Evolutionary conservation across 495 filamentous ascomycete genomes (phyloP).

Genomic region (Entonaema liquescens): DNA sequence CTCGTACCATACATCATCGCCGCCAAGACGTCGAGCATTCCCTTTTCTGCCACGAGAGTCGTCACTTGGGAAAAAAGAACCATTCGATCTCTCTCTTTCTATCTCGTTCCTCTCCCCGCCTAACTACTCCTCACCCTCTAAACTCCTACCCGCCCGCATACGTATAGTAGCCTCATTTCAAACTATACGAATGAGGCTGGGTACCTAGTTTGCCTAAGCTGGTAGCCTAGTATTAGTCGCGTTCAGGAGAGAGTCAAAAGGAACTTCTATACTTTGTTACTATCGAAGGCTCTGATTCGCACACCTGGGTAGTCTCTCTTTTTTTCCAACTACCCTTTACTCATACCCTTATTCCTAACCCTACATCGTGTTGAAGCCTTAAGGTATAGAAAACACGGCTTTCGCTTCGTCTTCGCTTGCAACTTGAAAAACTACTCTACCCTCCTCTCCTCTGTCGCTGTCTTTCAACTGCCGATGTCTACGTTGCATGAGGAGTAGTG

Average conservation of each 20-base stretch:
- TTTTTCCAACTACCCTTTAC: not conserved
- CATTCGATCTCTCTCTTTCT: constrained; percentile 29
- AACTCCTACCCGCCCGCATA: constrained; percentile 15
- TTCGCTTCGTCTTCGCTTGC: constrained; percentile 20
- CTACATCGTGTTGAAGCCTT: constrained; percentile 18
- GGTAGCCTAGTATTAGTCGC: constrained; percentile 24
- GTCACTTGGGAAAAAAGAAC: constrained; percentile 40
- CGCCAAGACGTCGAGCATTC: constrained; percentile 47
- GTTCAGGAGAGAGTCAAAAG: constrained; percentile 9
- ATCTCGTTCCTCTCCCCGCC: constrained; percentile 29
- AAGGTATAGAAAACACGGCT: constrained; percentile 13
- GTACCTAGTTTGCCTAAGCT: constrained; percentile 25
- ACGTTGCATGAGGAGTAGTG: constrained; percentile 30
- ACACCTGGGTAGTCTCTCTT: constrained; percentile 4
- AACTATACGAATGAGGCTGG: constrained; percentile 20
- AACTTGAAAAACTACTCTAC: constrained; percentile 9
- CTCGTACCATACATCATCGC: constrained; percentile 34
- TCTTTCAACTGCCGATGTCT: constrained; percentile 40
- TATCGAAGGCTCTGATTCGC: not conserved
- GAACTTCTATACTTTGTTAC: constrained; percentile 21
- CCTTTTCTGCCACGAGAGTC: constrained; percentile 45
- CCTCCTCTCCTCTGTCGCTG: not conserved
- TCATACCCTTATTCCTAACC: constrained; percentile 12
- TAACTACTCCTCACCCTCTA: constrained; percentile 7
- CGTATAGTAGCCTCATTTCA: constrained; percentile 21